Evolutionary conservation across 2,329 filamentous ascomycete genomes (phyloP), one percentile per base, ranked within the genome.

Genomic region (Helotiales sp.): DNA sequence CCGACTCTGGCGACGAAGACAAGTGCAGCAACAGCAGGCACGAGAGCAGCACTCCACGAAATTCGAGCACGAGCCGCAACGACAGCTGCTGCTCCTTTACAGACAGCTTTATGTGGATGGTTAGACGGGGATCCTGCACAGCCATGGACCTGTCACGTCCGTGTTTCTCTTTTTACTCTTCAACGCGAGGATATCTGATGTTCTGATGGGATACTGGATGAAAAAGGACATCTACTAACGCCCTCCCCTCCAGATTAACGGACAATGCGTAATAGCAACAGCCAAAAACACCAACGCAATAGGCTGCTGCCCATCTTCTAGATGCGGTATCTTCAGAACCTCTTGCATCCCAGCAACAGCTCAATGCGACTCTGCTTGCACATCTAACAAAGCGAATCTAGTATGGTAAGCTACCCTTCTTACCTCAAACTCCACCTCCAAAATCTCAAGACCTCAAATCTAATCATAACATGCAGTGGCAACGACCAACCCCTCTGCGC

Each of bases 41-140:
- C n/a, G 4, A 4, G 17, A 22, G 17, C 17, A 40, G 4, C 24
- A 22, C 12, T 19, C 6, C 36, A 15, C 17, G 47, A 30, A 5
- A 27, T 49, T 2, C 8, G 29, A 22, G 47, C 17, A 5, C 13
- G 50, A 22, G 50, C 34, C 13, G 46, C 51, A 33, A 54, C 40
- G 19, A 25, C 38, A 34, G 40, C 52, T 10, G 38, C 40, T 9
- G 22, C 38, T 4, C 33, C 34, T 7, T 13, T 44, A 1, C 22
- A 44, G 27, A 53, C 36, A 2, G 36, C 22, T 2, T 27, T 54
- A 15, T 54, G 52, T 30, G 52, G 52, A 5, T 54, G 52, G 52
- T 13, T 46, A 15, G 40, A 30, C 5, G 52, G 52, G 5, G 40
- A 54, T 42, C 53, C 46, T 24, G 44, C 22, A 24, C 22, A 44